These are phyloP conservation scores for Schrenkiella parvula DNA, from an alignment of 345 rosid species.

Conservation along the genomic window DNA sequence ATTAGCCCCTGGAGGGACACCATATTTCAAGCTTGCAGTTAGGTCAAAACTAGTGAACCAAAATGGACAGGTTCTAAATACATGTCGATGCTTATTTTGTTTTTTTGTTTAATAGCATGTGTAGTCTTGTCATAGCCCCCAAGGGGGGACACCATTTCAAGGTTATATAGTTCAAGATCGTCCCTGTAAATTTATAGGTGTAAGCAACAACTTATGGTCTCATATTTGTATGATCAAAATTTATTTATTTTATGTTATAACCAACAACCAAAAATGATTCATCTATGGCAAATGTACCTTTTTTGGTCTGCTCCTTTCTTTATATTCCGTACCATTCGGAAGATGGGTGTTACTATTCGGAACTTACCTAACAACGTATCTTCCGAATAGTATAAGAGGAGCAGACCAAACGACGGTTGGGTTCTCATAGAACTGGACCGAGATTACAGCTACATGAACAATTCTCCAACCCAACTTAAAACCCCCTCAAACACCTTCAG, in stretches of 20 bases:
- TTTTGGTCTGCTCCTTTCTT: no score
- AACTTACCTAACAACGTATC: no score
- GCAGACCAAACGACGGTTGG: no score
- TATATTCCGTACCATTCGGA: no score
- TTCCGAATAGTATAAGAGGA: no score
- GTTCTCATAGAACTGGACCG: neutral
- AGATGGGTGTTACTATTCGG: no score
- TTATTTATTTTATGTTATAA: neutral
- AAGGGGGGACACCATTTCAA: neutral
- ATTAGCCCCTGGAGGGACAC: no score
- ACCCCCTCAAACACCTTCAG: neutral
- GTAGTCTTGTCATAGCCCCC: neutral
- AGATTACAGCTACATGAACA: neutral
- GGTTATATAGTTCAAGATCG: neutral
- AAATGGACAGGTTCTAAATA: neutral
- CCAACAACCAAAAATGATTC: no score
- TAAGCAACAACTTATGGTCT: neutral
- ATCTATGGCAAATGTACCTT: no score
- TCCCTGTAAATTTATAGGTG: neutral
- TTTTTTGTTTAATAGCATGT: neutral
- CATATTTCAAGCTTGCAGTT: no score
- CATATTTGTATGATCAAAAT: neutral
- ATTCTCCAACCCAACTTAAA: neutral
- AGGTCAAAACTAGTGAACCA: neutral
- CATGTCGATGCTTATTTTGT: neutral